A percentile compares a stretch with the other conserved stretches of the same genome.
Evolutionary conservation across 345 rosid species (phyloP).

Genomic region (Cardamine resedifolia): DNA sequence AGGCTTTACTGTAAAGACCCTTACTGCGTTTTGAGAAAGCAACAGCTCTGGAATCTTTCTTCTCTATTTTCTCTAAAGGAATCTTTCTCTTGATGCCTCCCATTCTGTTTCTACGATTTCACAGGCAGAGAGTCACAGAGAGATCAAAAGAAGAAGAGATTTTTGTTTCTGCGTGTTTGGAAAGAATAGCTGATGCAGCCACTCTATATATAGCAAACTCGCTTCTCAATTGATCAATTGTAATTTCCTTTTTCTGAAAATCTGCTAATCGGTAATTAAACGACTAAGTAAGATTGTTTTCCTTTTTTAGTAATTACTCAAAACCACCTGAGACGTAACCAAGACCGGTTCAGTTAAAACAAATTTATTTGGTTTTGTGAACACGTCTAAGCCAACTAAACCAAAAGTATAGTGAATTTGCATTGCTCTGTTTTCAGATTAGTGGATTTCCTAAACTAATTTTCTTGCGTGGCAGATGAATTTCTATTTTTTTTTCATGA

Average conservation of each 20-base stretch:
- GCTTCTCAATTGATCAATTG: background rate
- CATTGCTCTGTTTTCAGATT: background rate
- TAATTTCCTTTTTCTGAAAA: background rate
- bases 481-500: too few relatives aligned
- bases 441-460: background rate
- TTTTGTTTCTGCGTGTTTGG: background rate
- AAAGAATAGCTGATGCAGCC: background rate
- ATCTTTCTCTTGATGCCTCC: conserved; percentile 24
- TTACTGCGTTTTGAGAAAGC: conserved; percentile 22
- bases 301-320: background rate
- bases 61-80: background rate
- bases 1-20: conserved; percentile 26
- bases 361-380: background rate
- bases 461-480: background rate
- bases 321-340: background rate
- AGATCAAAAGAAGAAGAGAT: too few relatives aligned
- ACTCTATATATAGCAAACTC: background rate
- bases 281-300: background rate
- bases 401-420: background rate
- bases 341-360: background rate
- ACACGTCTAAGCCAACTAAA: background rate
- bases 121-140: too few relatives aligned
- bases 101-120: background rate
- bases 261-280: background rate
- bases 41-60: background rate